A percentile compares a stretch with the other conserved stretches of the same genome.
Conservation (phyloP, 345 rosid genomes). For the Kernera saxatilis region DNA sequence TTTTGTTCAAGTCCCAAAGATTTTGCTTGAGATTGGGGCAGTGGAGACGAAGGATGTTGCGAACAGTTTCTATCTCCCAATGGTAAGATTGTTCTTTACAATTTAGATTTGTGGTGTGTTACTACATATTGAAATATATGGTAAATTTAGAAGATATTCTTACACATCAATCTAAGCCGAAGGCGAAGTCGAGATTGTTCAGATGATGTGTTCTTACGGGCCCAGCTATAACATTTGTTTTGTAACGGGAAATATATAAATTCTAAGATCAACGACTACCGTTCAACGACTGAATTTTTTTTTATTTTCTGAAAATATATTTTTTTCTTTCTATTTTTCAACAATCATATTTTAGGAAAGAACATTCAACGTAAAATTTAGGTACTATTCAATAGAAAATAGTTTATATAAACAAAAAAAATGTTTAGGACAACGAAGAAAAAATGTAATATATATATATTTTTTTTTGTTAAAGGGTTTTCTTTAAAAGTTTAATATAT, state of each 20-base stretch:
- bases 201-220: neutral
- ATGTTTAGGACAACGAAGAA: too few species aligned
- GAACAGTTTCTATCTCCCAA: neutral
- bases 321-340: neutral
- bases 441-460: too few species aligned
- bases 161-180: constrained; percentile 6
- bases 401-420: too few species aligned
- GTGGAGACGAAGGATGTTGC: neutral
- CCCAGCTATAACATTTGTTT: neutral
- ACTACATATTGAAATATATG: neutral
- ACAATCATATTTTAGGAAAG: neutral
- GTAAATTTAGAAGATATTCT: neutral
- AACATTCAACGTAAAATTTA: neutral
- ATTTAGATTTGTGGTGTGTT: neutral
- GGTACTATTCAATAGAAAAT: neutral
- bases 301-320: neutral
- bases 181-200: neutral
- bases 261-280: neutral
- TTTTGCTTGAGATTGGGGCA: constrained; percentile 3
- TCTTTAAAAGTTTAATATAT: too few species aligned
- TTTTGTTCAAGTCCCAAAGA: neutral
- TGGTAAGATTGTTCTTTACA: neutral
- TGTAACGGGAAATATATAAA: neutral
- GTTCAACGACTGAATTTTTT: neutral
- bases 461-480: too few species aligned